These are phyloP conservation scores for Botryotinia narcissicola DNA, from an alignment of 2,329 filamentous ascomycete species.

Conservation along the genomic window DNA sequence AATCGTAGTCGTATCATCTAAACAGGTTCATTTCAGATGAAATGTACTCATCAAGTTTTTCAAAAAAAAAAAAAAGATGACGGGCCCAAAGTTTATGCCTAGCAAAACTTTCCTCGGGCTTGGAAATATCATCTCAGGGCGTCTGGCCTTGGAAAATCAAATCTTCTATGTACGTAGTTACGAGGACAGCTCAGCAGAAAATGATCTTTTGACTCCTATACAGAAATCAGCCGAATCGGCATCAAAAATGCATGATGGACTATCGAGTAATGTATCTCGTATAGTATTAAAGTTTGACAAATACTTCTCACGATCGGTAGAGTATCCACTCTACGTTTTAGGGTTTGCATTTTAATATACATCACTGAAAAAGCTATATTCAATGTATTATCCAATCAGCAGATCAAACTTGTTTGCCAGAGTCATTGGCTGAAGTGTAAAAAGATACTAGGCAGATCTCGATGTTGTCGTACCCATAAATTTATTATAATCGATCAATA, in stretches of 20 bases:
- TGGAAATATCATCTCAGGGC: background rate
- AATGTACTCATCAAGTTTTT: background rate
- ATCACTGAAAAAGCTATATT: background rate
- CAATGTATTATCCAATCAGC: background rate
- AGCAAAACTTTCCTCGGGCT: background rate
- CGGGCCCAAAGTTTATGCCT: background rate
- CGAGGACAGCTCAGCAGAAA: background rate
- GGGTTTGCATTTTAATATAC: background rate
- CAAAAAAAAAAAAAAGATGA: too few species aligned
- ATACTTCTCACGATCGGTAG: background rate
- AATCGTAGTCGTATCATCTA: background rate
- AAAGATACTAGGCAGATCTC: background rate
- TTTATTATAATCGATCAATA: background rate
- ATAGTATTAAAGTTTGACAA: background rate
- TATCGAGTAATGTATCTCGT: background rate
- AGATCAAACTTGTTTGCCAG: background rate
- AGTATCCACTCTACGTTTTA: background rate
- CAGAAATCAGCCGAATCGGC: background rate
- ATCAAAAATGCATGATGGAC: background rate
- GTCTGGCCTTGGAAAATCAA: background rate
- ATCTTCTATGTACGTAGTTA: background rate
- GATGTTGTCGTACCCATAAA: background rate
- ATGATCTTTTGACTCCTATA: background rate
- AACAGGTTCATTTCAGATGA: background rate
- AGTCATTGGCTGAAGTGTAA: background rate